phyloP scores from a whole-genome alignment of 2,329 filamentous ascomycete species.

The Fonsecaea pedrosoi region DNA sequence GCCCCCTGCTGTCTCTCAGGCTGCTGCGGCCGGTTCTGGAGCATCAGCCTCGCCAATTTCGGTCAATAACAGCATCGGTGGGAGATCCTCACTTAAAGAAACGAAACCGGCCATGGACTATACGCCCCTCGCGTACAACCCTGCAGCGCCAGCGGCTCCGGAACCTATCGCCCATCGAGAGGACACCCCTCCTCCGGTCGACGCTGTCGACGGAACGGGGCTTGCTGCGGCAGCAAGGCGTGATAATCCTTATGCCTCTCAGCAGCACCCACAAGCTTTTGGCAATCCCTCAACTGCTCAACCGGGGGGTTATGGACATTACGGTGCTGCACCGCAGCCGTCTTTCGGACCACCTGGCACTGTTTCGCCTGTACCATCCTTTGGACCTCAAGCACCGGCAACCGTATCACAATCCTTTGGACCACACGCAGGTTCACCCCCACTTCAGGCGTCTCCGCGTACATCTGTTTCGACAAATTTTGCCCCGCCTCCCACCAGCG shows the following conservation, averaged over 20 bases:
- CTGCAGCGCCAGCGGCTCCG: slow-evolving; percentile 69
- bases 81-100: slow-evolving; percentile 20
- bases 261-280: slow-evolving; percentile 41
- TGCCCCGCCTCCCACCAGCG: slow-evolving; percentile 18
- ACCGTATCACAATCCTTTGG: slow-evolving; percentile 33
- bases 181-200: slow-evolving; percentile 68
- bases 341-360: slow-evolving; percentile 29
- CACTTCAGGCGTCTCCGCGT: slow-evolving; percentile 31
- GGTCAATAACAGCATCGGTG: slow-evolving; percentile 20
- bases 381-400: slow-evolving; percentile 29
- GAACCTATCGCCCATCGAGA: slow-evolving; percentile 70
- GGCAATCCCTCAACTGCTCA: slow-evolving; percentile 26
- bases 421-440: slow-evolving; percentile 29
- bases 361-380: slow-evolving; percentile 25
- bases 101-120: slow-evolving; percentile 40
- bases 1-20: slow-evolving; percentile 25
- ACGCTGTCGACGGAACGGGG: slow-evolving; percentile 58
- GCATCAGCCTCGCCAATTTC: slow-evolving; percentile 27
- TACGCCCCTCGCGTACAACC: slow-evolving; percentile 68
- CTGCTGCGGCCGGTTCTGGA: slow-evolving; percentile 17
- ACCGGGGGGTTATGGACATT: slow-evolving; percentile 25
- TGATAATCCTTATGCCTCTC: slow-evolving; percentile 46
- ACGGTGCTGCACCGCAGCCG: slow-evolving; percentile 29
- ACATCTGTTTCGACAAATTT: slow-evolving; percentile 31
- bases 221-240: slow-evolving; percentile 51